Evolutionary conservation across 176 grass and related monocot species (phyloP).

Genomic region (Avena atlantica): DNA sequence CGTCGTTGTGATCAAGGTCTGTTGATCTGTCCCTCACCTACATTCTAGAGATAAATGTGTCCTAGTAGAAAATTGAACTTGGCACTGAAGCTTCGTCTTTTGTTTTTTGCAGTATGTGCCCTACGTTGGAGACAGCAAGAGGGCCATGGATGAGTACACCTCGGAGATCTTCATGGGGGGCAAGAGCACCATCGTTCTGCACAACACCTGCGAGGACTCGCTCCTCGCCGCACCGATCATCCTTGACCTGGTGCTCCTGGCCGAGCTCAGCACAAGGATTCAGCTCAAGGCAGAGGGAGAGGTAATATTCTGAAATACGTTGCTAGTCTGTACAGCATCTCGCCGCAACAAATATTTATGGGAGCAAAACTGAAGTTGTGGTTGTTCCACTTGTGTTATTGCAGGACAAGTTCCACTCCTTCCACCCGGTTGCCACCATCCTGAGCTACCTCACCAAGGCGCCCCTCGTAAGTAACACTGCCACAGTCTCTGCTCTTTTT

Average conservation of each 20-base stretch:
- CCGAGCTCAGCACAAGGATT: constrained; percentile 96
- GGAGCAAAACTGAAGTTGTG: not conserved
- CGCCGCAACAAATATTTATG: not conserved
- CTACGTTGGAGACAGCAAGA: constrained; percentile 95
- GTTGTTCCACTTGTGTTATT: constrained; percentile 19
- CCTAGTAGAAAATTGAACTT: not conserved
- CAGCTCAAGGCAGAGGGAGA: constrained; percentile 86
- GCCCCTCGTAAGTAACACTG: constrained; percentile 67
- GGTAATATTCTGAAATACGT: constrained; percentile 40
- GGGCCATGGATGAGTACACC: constrained; percentile 99
- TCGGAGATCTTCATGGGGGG: constrained; percentile 99
- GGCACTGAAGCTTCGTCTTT: not conserved
- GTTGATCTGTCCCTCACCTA: constrained; percentile 4
- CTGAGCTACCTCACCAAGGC: constrained; percentile 98
- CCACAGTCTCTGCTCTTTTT: not conserved
- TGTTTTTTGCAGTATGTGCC: constrained; percentile 75
- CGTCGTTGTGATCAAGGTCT: constrained; percentile 96
- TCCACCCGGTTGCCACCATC: constrained; percentile 95
- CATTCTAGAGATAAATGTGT: not conserved
- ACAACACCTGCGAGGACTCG: constrained; percentile 98
- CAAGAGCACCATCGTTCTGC: constrained; percentile 87
- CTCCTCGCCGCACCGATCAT: constrained; percentile 93
- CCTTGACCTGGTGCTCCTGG: constrained; percentile 92
- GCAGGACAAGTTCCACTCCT: constrained; percentile 96
- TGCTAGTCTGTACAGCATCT: not conserved